phyloP scores from a whole-genome alignment of 495 filamentous ascomycete genomes.

The Penicillium coprophilum region DNA sequence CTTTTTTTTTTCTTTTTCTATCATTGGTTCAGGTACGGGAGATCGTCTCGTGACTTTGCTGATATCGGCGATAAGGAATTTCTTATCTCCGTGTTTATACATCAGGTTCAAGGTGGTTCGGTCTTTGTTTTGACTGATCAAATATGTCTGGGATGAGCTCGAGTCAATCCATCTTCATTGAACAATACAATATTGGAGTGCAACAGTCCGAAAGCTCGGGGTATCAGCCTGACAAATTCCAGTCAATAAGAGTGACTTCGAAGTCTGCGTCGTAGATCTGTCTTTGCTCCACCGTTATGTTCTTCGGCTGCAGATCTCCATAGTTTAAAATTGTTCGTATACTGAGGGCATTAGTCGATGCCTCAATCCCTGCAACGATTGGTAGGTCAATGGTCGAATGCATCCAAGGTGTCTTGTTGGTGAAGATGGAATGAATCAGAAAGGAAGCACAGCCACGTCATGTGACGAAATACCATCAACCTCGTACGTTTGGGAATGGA shows the following conservation, averaged over 20 bases:
- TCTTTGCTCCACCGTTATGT: slow-evolving; percentile 28
- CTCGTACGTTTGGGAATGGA: too few relatives aligned
- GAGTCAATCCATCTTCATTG: slow-evolving; percentile 25
- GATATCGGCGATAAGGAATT: not conserved
- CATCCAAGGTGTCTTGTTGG: not conserved
- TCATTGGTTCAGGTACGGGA: slow-evolving; percentile 4
- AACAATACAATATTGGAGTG: slow-evolving; percentile 25
- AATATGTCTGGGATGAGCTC: slow-evolving; percentile 24
- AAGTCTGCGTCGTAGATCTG: slow-evolving; percentile 6
- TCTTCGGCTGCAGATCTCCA: slow-evolving; percentile 35
- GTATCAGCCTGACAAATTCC: slow-evolving; percentile 51
- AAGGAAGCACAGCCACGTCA: not conserved
- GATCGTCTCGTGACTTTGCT: slow-evolving; percentile 4
- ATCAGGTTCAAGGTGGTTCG: too few relatives aligned
- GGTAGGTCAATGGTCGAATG: slow-evolving; percentile 7
- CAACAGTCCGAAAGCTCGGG: slow-evolving; percentile 51
- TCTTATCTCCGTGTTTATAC: not conserved
- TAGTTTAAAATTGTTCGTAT: slow-evolving; percentile 28
- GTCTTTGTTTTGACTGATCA: slow-evolving; percentile 3
- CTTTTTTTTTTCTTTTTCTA: not conserved
- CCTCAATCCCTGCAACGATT: slow-evolving; percentile 23
- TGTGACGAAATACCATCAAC: too few relatives aligned
- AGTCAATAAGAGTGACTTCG: slow-evolving; percentile 46
- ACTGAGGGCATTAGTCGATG: slow-evolving; percentile 19
- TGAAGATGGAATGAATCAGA: not conserved